Base-by-base conservation (phyloP, 371 early-diverging fungal genomes). In the Apophysomyces elegans region DNA sequence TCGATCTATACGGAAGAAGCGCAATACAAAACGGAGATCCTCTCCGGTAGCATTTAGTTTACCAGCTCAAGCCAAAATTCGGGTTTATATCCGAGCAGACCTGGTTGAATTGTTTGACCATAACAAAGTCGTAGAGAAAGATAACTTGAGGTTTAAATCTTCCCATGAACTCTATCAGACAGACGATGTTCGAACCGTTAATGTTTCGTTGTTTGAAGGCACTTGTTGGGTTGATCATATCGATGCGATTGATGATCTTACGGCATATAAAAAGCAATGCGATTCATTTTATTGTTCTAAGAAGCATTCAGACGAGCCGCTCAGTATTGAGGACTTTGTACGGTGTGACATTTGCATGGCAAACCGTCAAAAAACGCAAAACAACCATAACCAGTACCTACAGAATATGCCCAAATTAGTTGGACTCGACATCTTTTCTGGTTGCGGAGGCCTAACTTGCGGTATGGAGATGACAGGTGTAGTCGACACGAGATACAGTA, bases 391-490 rank as follows among this genome's bases (percentile, higher is more conserved):
- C 35, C 18, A 21, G 9, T 36, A 61, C 7, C 65, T 63, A 12
- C 14, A 56, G n/a, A 14, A 46, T 4, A 37, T 37, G 0, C 12
- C 46, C 36, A 72, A 74, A 46, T 75, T 86, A 16, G 68, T 69
- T 1, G 88, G 86, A 0, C 66, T 89, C 35, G 89, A 89, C 67
- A 75, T 89, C 45, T 89, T 89, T 61, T 79, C 86, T 9, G 89
- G 89, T 6, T 89, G 88, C 62, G 89, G 90, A 14, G 89, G 90
- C 0, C 62, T 89, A 26, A 86, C 88, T 0, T 73, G 71, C 32
- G 90, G 90, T 44, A 73, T 89, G 78, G 83, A 88, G n/a, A 59
- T 73, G 54, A 71, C 78, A 0, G 84, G 83, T 0, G 62, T 82
- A 5, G 73, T 85, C 26, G 79, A 88, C 18, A 89, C 88, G 11